These are phyloP conservation scores for Penicillium chermesinum DNA, from an alignment of 495 filamentous ascomycete species.

Conservation along the genomic window DNA sequence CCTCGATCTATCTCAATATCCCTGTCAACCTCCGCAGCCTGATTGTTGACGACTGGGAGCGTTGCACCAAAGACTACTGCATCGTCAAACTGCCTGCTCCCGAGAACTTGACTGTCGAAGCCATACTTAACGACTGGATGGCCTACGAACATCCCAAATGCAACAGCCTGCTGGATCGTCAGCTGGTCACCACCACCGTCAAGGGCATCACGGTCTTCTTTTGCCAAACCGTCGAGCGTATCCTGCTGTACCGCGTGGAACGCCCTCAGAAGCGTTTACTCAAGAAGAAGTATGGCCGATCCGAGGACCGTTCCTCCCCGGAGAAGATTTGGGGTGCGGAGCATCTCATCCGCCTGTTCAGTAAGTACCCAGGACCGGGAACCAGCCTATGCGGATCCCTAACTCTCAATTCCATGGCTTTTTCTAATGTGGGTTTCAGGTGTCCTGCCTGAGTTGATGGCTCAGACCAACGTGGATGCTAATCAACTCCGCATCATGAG, in stretches of 20 bases:
- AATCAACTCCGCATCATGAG: slow-evolving; percentile 81
- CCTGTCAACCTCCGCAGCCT: slow-evolving; percentile 84
- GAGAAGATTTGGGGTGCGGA: slow-evolving; percentile 89
- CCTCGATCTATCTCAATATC: slow-evolving; percentile 71
- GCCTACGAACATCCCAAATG: slow-evolving; percentile 64
- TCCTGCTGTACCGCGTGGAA: slow-evolving; percentile 90
- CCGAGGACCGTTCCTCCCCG: slow-evolving; percentile 50
- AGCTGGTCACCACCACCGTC: slow-evolving; percentile 66
- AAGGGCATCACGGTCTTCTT: slow-evolving; percentile 91
- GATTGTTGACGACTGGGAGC: slow-evolving; percentile 98
- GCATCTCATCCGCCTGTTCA: slow-evolving; percentile 80
- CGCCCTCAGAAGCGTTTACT: slow-evolving; percentile 76
- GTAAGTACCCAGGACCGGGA: slow-evolving; percentile 59
- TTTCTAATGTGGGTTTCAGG: slow-evolving; percentile 52
- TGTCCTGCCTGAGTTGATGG: slow-evolving; percentile 85
- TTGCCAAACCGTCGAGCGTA: slow-evolving; percentile 74
- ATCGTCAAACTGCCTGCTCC: slow-evolving; percentile 78
- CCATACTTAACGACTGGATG: slow-evolving; percentile 76
- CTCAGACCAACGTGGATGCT: slow-evolving; percentile 95
- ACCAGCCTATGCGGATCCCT: too few species aligned
- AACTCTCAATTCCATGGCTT: too few species aligned
- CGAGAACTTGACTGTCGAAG: slow-evolving; percentile 53
- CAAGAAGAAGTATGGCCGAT: slow-evolving; percentile 54
- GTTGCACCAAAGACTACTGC: slow-evolving; percentile 88
- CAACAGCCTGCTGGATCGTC: slow-evolving; percentile 20